These are phyloP conservation scores for Rhizophora apiculata DNA, from an alignment of 345 rosid genomes.

Conservation along the genomic window DNA sequence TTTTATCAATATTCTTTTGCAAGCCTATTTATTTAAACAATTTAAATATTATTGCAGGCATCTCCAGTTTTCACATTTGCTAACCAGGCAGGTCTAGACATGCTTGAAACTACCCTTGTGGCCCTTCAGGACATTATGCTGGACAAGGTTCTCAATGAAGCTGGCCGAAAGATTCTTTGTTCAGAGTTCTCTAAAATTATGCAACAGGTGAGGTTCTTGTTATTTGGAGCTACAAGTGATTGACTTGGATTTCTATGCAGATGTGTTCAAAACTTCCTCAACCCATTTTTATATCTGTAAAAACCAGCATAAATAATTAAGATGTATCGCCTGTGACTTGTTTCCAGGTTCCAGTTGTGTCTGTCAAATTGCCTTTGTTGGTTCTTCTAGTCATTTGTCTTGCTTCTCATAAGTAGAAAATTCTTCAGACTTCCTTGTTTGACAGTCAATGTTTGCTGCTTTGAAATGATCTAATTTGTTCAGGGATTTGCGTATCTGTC, in stretches of 20 bases:
- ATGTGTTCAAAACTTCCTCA: too few relatives aligned
- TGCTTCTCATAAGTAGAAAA: not conserved
- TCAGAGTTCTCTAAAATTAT: slow-evolving; percentile 79
- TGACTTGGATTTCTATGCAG: not conserved
- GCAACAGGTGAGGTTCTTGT: slow-evolving; percentile 67
- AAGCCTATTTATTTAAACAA: not conserved
- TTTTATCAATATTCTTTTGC: not conserved
- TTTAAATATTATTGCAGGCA: slow-evolving; percentile 44
- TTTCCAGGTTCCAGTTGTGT: too few relatives aligned
- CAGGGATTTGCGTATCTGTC: slow-evolving; percentile 88
- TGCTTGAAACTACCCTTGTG: slow-evolving; percentile 93
- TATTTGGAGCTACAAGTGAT: not conserved
- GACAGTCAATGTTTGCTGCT: not conserved
- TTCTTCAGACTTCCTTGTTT: not conserved
- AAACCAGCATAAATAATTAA: too few relatives aligned
- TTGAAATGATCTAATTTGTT: not conserved
- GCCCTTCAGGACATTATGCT: slow-evolving; percentile 92
- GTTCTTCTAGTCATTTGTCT: too few relatives aligned
- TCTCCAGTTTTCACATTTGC: slow-evolving; percentile 76
- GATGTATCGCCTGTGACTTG: too few relatives aligned
- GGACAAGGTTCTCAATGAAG: slow-evolving; percentile 78
- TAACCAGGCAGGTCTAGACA: slow-evolving; percentile 96
- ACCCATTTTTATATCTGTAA: too few relatives aligned
- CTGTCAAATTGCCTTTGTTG: too few relatives aligned
- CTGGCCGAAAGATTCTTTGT: slow-evolving; percentile 71